Conservation (phyloP, 768 basidiomycete species). For the Mycena maculata region DNA sequence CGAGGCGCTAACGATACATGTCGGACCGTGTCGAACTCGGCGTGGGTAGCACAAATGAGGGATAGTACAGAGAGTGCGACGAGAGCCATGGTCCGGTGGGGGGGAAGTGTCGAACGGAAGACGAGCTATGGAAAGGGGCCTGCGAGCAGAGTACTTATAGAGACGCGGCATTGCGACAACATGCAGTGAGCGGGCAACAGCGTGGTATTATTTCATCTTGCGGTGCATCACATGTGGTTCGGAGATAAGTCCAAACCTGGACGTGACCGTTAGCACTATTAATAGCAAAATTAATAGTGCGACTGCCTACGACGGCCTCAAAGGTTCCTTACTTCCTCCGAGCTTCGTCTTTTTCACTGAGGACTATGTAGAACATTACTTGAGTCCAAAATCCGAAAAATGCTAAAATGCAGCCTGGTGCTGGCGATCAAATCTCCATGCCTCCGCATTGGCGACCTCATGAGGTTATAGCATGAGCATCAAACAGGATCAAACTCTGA, state of each 20-base stretch:
- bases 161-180: neutral
- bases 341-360: no score
- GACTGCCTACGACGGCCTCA: no score
- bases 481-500: no score
- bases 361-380: no score
- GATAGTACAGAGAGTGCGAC: slow-evolving; percentile 3
- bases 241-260: neutral
- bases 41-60: slow-evolving; percentile 1
- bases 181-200: neutral
- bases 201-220: neutral
- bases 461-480: no score
- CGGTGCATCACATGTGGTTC: neutral
- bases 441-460: no score
- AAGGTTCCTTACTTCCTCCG: no score
- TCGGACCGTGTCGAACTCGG: slow-evolving; percentile 8
- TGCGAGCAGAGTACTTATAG: neutral
- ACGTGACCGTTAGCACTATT: neutral
- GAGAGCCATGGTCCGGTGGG: slow-evolving; percentile 14
- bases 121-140: neutral
- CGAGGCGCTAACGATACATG: slow-evolving; percentile 16
- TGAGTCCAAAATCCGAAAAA: no score
- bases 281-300: no score
- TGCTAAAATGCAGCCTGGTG: no score
- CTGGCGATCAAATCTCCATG: no score
- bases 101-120: neutral